Evolutionary conservation across 179 eudicot species (phyloP).

Genomic region (Beta macrorhiza): DNA sequence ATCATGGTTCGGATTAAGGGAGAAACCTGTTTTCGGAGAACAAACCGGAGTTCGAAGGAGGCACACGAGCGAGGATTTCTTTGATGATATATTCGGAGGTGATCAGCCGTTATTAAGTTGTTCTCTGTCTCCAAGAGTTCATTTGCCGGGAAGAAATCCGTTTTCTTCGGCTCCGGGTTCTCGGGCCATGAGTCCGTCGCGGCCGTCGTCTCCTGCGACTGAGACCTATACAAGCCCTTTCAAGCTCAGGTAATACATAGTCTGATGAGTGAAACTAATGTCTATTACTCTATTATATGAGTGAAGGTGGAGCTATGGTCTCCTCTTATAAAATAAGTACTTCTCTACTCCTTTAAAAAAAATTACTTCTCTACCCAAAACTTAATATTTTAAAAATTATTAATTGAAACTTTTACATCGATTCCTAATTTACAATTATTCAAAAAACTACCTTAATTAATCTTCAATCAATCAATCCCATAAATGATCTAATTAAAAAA

Average conservation of each 20-base stretch:
- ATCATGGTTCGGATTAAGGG: conserved; percentile 38
- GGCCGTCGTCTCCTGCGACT: conserved; percentile 39
- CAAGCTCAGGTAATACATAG: conserved; percentile 56
- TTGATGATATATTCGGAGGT: conserved; percentile 74
- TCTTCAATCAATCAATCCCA: too few relatives aligned
- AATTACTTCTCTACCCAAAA: too few relatives aligned
- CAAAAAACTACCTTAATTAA: too few relatives aligned
- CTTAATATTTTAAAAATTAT: too few relatives aligned
- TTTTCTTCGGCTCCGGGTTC: conserved; percentile 56
- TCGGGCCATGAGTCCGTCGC: conserved; percentile 54
- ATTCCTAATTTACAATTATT: too few relatives aligned
- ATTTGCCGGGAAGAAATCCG: conserved; percentile 29
- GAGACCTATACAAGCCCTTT: conserved; percentile 50
- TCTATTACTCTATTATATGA: too few relatives aligned
- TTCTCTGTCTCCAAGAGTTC: conserved; percentile 47
- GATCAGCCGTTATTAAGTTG: conserved; percentile 43
- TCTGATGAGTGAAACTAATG: neutral
- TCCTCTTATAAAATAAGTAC: too few relatives aligned
- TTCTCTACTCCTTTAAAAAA: too few relatives aligned
- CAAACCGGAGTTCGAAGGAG: conserved; percentile 41
- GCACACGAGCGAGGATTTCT: conserved; percentile 60
- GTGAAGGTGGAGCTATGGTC: too few relatives aligned
- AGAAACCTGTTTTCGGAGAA: conserved; percentile 74
- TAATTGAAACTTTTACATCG: too few relatives aligned
- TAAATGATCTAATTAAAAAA: too few relatives aligned